phyloP scores from a whole-genome alignment of 345 rosid species.

The Heritiera fomes region DNA sequence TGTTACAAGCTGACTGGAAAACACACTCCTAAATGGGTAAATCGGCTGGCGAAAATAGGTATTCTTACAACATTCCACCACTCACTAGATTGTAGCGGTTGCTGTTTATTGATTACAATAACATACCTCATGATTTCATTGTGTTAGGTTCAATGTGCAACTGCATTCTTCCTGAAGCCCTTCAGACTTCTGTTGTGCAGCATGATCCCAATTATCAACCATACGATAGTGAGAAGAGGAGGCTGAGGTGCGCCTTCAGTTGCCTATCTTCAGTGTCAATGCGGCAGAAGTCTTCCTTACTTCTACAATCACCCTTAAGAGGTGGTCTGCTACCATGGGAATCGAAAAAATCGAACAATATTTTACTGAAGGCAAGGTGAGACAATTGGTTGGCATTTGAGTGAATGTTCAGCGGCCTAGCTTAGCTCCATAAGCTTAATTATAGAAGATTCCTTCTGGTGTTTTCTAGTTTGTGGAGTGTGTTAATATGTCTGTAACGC shows the following conservation, averaged over 20 bases:
- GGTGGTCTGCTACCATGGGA: conserved; percentile 93
- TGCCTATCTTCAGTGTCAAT: conserved; percentile 80
- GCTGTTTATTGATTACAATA: conserved; percentile 13
- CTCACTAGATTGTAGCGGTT: background rate
- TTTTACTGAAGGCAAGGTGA: conserved; percentile 75
- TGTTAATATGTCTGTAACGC: background rate
- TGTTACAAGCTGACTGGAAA: conserved; percentile 78
- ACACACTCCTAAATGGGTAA: conserved; percentile 86
- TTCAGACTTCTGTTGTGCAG: conserved; percentile 58
- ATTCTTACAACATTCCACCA: conserved; percentile 12
- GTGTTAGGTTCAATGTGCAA: conserved; percentile 81
- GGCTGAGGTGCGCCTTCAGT: conserved; percentile 59
- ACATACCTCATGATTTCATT: conserved; percentile 13
- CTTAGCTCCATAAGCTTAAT: background rate
- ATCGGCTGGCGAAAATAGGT: conserved; percentile 91
- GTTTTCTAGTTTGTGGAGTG: background rate
- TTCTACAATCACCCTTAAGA: conserved; percentile 75
- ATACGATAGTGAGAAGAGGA: conserved; percentile 66
- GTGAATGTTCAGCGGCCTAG: background rate
- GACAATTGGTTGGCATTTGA: background rate
- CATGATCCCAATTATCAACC: conserved; percentile 63
- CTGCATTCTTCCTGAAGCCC: conserved; percentile 85
- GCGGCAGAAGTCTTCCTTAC: conserved; percentile 72
- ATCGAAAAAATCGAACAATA: conserved; percentile 59
- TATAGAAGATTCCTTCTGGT: background rate